Conservation (phyloP, 75 land plant genomes). For the Selaginella moellendorffii region DNA sequence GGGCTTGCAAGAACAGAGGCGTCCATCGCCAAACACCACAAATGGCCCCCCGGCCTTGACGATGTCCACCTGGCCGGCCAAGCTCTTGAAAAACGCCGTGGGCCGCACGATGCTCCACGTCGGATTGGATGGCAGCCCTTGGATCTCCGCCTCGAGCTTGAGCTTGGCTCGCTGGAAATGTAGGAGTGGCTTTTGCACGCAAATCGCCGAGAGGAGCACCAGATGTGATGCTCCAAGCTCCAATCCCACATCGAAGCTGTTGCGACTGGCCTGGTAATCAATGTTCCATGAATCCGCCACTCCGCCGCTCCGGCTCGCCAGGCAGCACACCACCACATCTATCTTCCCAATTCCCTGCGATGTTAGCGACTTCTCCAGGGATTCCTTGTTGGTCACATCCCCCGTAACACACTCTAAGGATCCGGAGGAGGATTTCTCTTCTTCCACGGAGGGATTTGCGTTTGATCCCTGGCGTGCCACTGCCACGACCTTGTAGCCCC, state of each 20-base stretch:
- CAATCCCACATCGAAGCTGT: constrained; percentile 56
- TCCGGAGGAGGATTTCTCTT: constrained; percentile 40
- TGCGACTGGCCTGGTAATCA: constrained; percentile 79
- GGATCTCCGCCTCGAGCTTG: constrained; percentile 78
- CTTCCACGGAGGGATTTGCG: constrained; percentile 37
- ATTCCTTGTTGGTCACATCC: constrained; percentile 50
- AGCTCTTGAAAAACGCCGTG: constrained; percentile 95
- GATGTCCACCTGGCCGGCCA: constrained; percentile 84
- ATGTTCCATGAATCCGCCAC: constrained; percentile 83
- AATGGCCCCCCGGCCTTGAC: constrained; percentile 91
- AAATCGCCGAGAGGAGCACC: constrained; percentile 88
- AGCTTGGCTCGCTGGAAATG: constrained; percentile 95
- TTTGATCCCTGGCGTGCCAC: constrained; percentile 83
- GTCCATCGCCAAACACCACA: constrained; percentile 97
- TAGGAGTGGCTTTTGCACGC: constrained; percentile 92
- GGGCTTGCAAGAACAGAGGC: constrained; percentile 90
- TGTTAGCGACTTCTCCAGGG: constrained; percentile 31
- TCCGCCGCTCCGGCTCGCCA: constrained; percentile 88
- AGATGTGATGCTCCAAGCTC: constrained; percentile 71
- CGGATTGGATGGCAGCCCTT: constrained; percentile 21
- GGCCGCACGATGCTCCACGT: constrained; percentile 93
- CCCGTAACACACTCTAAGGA: constrained; percentile 66
- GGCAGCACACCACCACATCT: constrained; percentile 84
- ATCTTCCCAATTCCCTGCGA: constrained; percentile 17
- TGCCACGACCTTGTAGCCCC: constrained; percentile 64